Base-by-base conservation (phyloP, 2,329 filamentous ascomycete species). In the Fusarium poae region DNA sequence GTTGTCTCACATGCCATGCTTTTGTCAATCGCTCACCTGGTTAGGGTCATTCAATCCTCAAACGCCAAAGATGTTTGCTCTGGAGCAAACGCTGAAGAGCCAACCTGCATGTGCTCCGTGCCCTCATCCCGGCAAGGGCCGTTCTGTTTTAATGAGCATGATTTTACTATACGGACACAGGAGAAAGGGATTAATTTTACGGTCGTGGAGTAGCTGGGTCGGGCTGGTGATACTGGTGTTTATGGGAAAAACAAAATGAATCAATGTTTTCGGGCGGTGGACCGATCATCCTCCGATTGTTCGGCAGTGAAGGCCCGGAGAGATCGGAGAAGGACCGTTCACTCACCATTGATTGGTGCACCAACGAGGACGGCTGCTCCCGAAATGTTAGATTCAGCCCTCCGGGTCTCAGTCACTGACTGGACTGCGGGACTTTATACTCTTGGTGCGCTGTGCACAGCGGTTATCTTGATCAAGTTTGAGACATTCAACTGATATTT, bases 21-120 rank as follows among this genome's bases (percentile, higher is more conserved):
- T 25, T 34, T 50, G 23, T 8, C 46, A 35, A 13, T 50, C n/a
- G 13, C 18, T 11, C 46, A 50, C 23, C 32, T 37, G 32, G 23
- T 50, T 27, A 18, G 23, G 23, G 21, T 25, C n/a, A 50, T 39
- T 18, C 21, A 39, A 37, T 25, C 16, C 25, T 25, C n/a, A 37
- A 50, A 40, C 34, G 53, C 39, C 35, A 44, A 58, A 53, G 13
- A 63, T 67, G 53, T 67, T 70, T 70, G 54, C 46, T 50, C 42
- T 30, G 52, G 44, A 51, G 42, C 50, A 67, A 70, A 64, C 50
- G 39, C 40, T 54, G 23, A 53, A 60, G 57, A 49, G 46, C 43
- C 43, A 46, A 43, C 62, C 62, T 25, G 30, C 20, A 35, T 15
- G 40, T 64, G 62, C 62, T 57, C 67, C 50, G 67, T 70, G 67